phyloP scores from a whole-genome alignment of 2,329 filamentous ascomycete genomes.

The Colletotrichum sansevieriae region DNA sequence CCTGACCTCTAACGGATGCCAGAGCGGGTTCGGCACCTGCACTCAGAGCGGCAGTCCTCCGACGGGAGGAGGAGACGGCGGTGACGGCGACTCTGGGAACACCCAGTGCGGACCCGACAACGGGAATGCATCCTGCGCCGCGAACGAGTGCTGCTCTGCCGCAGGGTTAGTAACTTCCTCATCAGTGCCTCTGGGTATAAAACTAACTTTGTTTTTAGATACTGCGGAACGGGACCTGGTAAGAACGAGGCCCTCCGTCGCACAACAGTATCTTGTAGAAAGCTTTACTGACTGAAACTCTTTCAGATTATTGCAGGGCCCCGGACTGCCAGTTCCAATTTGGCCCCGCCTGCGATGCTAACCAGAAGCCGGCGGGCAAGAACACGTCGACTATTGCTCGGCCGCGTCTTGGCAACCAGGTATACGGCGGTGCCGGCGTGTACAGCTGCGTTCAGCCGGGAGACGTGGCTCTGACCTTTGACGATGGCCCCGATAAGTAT shows the following conservation, averaged over 20 bases:
- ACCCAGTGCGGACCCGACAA: constrained; percentile 57
- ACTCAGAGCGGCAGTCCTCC: constrained; percentile 18
- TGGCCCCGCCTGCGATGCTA: constrained; percentile 66
- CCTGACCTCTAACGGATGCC: constrained; percentile 51
- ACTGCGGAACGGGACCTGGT: constrained; percentile 32
- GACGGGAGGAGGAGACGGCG: constrained; percentile 2
- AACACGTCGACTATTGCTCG: constrained; percentile 64
- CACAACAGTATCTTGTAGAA: background rate
- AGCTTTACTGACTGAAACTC: background rate
- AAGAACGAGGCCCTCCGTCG: background rate
- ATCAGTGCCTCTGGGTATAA: constrained; percentile 48
- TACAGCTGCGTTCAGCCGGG: constrained; percentile 41
- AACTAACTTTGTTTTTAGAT: constrained; percentile 15
- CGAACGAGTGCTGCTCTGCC: constrained; percentile 47
- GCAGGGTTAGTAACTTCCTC: constrained; percentile 42
- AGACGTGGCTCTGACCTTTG: constrained; percentile 60
- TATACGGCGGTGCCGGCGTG: constrained; percentile 59
- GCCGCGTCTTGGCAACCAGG: constrained; percentile 60
- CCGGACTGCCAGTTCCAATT: constrained; percentile 68
- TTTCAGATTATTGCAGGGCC: constrained; percentile 58
- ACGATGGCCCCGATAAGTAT: constrained; percentile 60
- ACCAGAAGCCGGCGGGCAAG: constrained; percentile 59
- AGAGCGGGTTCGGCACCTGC: constrained; percentile 48
- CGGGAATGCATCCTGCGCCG: constrained; percentile 43
- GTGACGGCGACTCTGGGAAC: constrained; percentile 46